A percentile compares a stretch with the other conserved stretches of the same genome.
phyloP scores from a whole-genome alignment of 2,329 filamentous ascomycete species.

The Ceratocystis destructans region DNA sequence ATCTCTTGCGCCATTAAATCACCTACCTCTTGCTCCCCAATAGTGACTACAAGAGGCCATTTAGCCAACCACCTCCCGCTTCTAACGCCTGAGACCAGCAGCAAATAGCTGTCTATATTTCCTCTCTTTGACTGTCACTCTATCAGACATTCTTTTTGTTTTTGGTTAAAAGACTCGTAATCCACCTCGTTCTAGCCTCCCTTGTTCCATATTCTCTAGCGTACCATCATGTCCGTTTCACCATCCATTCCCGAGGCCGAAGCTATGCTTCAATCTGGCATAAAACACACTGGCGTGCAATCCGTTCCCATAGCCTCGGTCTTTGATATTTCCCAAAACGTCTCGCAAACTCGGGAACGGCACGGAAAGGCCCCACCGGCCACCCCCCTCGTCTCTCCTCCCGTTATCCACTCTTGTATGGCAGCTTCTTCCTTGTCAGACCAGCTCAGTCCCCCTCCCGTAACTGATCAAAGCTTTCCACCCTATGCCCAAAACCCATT shows the following conservation, averaged over 20 bases:
- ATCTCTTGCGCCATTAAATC: neutral
- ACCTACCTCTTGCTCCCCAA: too few relatives aligned
- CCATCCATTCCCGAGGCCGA: neutral
- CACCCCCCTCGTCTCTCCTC: constrained; percentile 15
- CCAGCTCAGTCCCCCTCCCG: constrained; percentile 10
- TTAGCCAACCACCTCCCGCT: too few relatives aligned
- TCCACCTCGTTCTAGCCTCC: neutral
- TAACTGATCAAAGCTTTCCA: neutral
- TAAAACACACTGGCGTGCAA: neutral
- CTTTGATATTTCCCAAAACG: constrained; percentile 16
- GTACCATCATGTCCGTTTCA: neutral
- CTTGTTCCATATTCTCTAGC: neutral
- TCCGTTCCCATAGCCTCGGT: constrained; percentile 12
- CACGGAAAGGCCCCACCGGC: constrained; percentile 1
- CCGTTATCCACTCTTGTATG: constrained; percentile 15
- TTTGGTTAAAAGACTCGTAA: neutral
- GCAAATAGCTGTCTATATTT: too few relatives aligned
- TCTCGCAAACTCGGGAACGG: constrained; percentile 13
- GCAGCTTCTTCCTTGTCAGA: neutral
- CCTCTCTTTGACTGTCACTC: too few relatives aligned
- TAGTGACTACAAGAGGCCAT: too few relatives aligned
- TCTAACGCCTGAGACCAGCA: too few relatives aligned
- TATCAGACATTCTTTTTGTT: neutral
- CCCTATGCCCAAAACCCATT: constrained; percentile 5
- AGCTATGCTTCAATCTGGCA: neutral